Percentiles rank a stretch among this genome's conserved stretches.
Evolutionary conservation across 805 yeast genomes (phyloP).

Genomic region (Pichia deserticola): DNA sequence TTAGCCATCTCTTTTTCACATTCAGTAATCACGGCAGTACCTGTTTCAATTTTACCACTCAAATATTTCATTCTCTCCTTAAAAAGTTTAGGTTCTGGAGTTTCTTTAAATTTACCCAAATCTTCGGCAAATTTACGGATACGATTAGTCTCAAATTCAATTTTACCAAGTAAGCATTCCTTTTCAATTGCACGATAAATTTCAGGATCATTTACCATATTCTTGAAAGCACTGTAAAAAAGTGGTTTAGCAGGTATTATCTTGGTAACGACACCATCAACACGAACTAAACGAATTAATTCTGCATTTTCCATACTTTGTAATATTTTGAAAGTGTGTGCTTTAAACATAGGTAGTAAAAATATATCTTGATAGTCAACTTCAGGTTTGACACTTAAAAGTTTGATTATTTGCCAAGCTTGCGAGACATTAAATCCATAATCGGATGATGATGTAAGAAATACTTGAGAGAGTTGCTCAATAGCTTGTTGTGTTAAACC

Average conservation of each 20-base stretch:
- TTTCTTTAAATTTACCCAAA: slow-evolving; percentile 46
- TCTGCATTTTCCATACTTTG: slow-evolving; percentile 74
- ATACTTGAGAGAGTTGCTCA: slow-evolving; percentile 81
- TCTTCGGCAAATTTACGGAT: slow-evolving; percentile 68
- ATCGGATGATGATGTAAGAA: slow-evolving; percentile 34
- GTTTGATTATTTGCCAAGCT: slow-evolving; percentile 76
- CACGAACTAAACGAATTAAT: slow-evolving; percentile 60
- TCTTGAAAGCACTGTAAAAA: slow-evolving; percentile 68
- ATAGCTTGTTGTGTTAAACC: slow-evolving; percentile 82
- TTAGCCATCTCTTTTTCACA: slow-evolving; percentile 36
- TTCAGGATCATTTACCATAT: slow-evolving; percentile 49
- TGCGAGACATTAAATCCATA: slow-evolving; percentile 64
- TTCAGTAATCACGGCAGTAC: slow-evolving; percentile 43
- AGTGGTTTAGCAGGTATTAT: slow-evolving; percentile 81
- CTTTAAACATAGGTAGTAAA: slow-evolving; percentile 52
- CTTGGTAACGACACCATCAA: slow-evolving; percentile 63
- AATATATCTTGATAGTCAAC: slow-evolving; percentile 46
- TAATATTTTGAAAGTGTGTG: slow-evolving; percentile 48
- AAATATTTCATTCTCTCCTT: slow-evolving; percentile 59
- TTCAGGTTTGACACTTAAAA: slow-evolving; percentile 42
- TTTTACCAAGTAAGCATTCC: slow-evolving; percentile 45
- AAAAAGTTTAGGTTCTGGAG: slow-evolving; percentile 47
- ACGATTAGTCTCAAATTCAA: slow-evolving; percentile 53
- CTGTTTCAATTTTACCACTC: slow-evolving; percentile 54
- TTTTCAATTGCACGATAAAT: slow-evolving; percentile 58